phyloP scores from a whole-genome alignment of 768 basidiomycete genomes.

The Lactarius sp. region DNA sequence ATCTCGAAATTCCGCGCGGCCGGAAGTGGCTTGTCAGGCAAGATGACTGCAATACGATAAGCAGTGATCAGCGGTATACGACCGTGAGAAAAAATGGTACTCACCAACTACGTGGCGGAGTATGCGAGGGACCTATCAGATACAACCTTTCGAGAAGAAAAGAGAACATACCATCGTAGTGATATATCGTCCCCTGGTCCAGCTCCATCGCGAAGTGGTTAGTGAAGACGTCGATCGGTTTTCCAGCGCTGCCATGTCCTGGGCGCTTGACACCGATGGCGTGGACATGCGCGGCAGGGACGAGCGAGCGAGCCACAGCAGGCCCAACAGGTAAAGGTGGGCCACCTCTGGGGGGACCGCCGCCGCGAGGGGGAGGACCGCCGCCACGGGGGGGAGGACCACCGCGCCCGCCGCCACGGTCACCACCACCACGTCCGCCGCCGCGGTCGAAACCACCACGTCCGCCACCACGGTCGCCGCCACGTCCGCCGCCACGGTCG shows the following conservation, averaged over 20 bases:
- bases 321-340: conserved; percentile 30
- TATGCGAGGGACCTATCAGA: not conserved
- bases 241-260: conserved; percentile 56
- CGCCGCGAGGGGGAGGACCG: no score
- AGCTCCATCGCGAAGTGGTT: conserved; percentile 65
- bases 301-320: conserved; percentile 23
- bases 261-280: conserved; percentile 68
- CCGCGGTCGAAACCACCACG: no score
- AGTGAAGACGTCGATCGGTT: conserved; percentile 37
- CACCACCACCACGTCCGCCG: no score
- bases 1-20: conserved; percentile 65
- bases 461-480: no score
- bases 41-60: conserved; percentile 45
- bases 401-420: no score
- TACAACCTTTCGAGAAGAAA: not conserved
- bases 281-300: conserved; percentile 40
- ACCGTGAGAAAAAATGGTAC: conserved; percentile 23
- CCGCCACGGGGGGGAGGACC: no score
- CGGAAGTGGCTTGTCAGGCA: conserved; percentile 65
- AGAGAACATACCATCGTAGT: conserved; percentile 65
- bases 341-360: no score
- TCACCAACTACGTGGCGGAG: conserved; percentile 38
- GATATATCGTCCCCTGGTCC: conserved; percentile 60
- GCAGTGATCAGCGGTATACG: not conserved
- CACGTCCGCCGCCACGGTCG: no score